Evolutionary conservation across 2,329 filamentous ascomycete genomes (phyloP).

Genomic region (Aspergillus pseudoglaucus): DNA sequence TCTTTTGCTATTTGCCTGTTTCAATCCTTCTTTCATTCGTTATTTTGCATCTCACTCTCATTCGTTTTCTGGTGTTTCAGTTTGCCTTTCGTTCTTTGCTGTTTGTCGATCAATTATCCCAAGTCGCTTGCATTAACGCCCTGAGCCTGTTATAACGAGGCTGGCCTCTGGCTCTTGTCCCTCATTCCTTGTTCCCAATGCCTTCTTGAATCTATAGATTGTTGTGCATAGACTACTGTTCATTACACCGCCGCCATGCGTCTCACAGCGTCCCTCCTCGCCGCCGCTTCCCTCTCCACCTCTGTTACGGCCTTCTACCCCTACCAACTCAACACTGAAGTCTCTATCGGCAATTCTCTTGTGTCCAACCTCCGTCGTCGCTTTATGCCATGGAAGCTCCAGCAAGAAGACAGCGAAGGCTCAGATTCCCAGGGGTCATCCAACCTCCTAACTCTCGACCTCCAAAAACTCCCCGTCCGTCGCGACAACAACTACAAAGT

Average conservation of each 20-base stretch:
- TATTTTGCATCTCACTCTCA: no score
- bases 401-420: slow-evolving; percentile 12
- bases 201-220: no score
- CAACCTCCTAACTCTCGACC: slow-evolving; percentile 24
- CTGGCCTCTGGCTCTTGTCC: no score
- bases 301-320: slow-evolving; percentile 40
- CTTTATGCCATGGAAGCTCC: slow-evolving; percentile 24
- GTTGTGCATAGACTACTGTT: no score
- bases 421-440: slow-evolving; percentile 9
- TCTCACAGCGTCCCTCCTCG: slow-evolving; percentile 31
- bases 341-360: slow-evolving; percentile 10
- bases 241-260: slow-evolving; percentile 19
- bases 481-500: slow-evolving; percentile 47
- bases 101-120: no score
- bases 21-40: no score
- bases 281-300: slow-evolving; percentile 24
- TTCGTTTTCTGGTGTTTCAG: no score
- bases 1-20: no score
- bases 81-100: no score
- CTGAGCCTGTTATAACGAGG: no score
- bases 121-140: no score
- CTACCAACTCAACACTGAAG: slow-evolving; percentile 23
- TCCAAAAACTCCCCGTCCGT: slow-evolving; percentile 32
- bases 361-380: slow-evolving; percentile 19
- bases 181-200: no score